These are phyloP conservation scores for Raddia guianensis DNA, from an alignment of 176 grass and related monocot species.

Conservation along the genomic window DNA sequence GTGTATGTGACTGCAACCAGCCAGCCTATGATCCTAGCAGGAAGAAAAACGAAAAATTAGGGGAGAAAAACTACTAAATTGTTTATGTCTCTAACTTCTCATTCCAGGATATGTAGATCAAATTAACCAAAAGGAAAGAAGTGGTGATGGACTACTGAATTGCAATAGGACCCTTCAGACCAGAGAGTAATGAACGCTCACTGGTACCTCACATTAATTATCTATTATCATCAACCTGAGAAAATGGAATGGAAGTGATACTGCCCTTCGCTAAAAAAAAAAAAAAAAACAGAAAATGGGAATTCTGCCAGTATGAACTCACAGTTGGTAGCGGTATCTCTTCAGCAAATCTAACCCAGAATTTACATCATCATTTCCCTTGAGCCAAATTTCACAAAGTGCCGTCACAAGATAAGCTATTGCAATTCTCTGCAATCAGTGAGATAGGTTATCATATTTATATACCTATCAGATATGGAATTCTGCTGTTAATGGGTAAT, in stretches of 20 bases:
- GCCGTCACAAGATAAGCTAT: conserved; percentile 78
- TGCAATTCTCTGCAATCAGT: conserved; percentile 84
- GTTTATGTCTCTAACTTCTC: not conserved
- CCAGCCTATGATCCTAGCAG: conserved; percentile 48
- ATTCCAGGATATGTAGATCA: not conserved
- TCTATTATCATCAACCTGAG: not conserved
- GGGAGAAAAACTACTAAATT: not conserved
- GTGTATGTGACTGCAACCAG: conserved; percentile 63
- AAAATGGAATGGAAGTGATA: no score
- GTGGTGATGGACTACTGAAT: not conserved
- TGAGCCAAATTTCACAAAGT: conserved; percentile 90
- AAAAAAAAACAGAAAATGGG: not conserved
- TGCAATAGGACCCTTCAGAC: not conserved
- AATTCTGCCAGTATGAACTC: conserved; percentile 39
- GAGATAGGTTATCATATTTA: not conserved
- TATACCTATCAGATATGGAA: not conserved
- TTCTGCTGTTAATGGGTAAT: not conserved
- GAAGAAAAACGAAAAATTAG: not conserved
- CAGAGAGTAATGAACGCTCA: not conserved
- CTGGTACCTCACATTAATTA: not conserved
- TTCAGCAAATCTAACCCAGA: conserved; percentile 60
- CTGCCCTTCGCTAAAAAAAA: no score
- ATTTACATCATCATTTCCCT: conserved; percentile 48
- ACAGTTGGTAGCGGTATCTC: conserved; percentile 68
- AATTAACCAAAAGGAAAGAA: not conserved